Evolutionary conservation across 495 filamentous ascomycete species (phyloP).

Genomic region (Melanomma pulvis-pyrius): DNA sequence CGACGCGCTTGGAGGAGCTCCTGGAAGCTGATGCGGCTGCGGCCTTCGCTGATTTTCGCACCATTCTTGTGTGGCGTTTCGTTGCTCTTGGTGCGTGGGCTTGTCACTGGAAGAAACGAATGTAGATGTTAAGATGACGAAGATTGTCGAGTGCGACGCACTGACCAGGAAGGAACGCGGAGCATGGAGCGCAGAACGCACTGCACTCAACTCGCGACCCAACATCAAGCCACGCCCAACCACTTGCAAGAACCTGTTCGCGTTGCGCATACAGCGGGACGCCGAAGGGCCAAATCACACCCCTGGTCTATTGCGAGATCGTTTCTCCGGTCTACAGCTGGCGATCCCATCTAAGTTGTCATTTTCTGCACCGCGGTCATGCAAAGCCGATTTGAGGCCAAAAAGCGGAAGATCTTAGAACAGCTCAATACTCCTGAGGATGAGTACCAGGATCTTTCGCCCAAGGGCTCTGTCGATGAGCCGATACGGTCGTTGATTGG

Average conservation of each 20-base stretch:
- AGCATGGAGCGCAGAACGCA: no score
- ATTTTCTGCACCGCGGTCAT: constrained; percentile 14
- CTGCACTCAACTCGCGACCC: no score
- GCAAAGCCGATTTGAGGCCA: constrained; percentile 52
- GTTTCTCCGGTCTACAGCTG: no score
- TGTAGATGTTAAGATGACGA: not conserved
- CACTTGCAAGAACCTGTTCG: no score
- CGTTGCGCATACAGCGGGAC: no score
- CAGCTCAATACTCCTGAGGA: constrained; percentile 64
- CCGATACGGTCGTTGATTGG: constrained; percentile 74
- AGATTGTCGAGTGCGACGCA: not conserved
- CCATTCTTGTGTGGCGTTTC: constrained; percentile 10
- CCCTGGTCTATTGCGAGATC: no score
- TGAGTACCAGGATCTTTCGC: constrained; percentile 75
- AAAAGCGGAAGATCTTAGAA: constrained; percentile 67
- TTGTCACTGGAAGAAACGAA: not conserved
- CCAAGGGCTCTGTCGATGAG: constrained; percentile 81
- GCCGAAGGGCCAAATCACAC: no score
- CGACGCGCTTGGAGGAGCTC: constrained; percentile 41
- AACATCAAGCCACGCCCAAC: no score
- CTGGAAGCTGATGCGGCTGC: not conserved
- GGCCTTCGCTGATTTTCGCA: constrained; percentile 18
- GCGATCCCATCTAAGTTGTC: no score
- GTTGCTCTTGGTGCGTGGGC: not conserved
- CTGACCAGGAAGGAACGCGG: not conserved